Evolutionary conservation across 768 basidiomycete species (phyloP), one percentile per base, ranked within the genome.

Genomic region (Kwoniella mangroviensis): DNA sequence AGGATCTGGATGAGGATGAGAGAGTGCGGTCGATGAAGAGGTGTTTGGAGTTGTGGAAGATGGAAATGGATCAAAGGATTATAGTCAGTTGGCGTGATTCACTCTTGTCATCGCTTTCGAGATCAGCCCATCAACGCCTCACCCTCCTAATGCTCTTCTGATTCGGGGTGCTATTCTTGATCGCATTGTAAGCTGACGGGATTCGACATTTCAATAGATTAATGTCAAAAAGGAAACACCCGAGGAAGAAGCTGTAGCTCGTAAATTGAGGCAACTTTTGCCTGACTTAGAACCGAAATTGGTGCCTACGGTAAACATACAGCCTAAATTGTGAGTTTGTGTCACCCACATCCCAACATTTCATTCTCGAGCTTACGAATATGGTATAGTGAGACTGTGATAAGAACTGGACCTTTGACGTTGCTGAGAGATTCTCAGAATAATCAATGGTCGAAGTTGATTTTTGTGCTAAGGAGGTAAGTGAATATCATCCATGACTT

Each of bases 401-500:
- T 92, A 9, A 95, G 94, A 87, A 91, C 89, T 80, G 96, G 96
- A 11, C 85, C 90, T 78, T 85, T 98, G 61, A 84, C 90, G 84
- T 87, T 95, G 71, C 86, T 98, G 74, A 88, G 86, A 28, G 90
- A 98, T 80, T 92, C 94, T 12, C 88, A 87, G 53, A 89, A 88
- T 76, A 89, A 93, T 77, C 82, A 85, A 40, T 99, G 97, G 97
- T 88, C 89, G 76, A 88, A 87, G 79, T 86, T 90, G 65, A 94
- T 91, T 90, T 94, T 94, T 81, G 91, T 94, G 17, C 86, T 98
- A 11, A 88, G 89, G 81, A 88, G 94, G 94, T 94, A 75, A 40
- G 83, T 72, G 52, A 26, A 4, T 49, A 49, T 49, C 34, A 4
- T 49, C 26, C 19, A 3, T 43, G 28, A 56, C 34, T 24, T 22